Evolutionary conservation across 2,329 filamentous ascomycete species (phyloP).

Genomic region (Trichoderma guizhouense): DNA sequence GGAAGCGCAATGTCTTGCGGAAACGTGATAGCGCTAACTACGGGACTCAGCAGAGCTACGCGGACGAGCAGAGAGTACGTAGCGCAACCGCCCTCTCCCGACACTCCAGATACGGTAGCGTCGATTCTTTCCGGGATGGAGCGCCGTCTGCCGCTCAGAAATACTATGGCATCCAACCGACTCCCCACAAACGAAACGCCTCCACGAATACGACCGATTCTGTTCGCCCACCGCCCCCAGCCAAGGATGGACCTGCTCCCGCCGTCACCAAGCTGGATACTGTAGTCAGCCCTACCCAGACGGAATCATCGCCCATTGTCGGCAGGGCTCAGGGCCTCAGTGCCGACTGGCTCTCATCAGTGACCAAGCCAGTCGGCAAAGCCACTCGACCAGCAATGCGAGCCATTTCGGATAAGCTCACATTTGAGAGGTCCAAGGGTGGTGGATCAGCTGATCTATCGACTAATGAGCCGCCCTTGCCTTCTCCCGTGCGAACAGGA

Average conservation of each 20-base stretch:
- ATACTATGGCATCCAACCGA: conserved; percentile 58
- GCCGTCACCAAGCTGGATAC: conserved; percentile 61
- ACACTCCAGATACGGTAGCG: conserved; percentile 75
- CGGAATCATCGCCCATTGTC: conserved; percentile 44
- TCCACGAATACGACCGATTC: conserved; percentile 58
- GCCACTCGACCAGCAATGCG: conserved; percentile 66
- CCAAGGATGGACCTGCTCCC: conserved; percentile 53
- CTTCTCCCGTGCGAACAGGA: conserved; percentile 71
- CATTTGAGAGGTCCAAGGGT: conserved; percentile 52
- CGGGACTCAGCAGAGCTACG: conserved; percentile 71
- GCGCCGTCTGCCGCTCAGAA: conserved; percentile 57
- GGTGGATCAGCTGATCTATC: conserved; percentile 49
- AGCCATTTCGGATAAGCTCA: conserved; percentile 76
- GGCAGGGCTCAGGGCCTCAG: conserved; percentile 44
- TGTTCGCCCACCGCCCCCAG: conserved; percentile 46
- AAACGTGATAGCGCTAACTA: conserved; percentile 66
- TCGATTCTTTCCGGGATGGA: conserved; percentile 67
- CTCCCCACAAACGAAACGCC: conserved; percentile 57
- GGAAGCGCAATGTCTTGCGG: conserved; percentile 74
- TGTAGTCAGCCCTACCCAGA: conserved; percentile 35
- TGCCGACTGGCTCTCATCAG: conserved; percentile 56
- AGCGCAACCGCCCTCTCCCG: conserved; percentile 64
- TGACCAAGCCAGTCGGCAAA: conserved; percentile 49
- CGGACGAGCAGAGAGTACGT: conserved; percentile 68
- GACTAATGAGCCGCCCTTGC: conserved; percentile 50